A percentile compares a stretch with the other conserved stretches of the same genome.
These are phyloP conservation scores for Salicornia ramosissima DNA, from an alignment of 148 eudicot genomes.

Conservation along the genomic window DNA sequence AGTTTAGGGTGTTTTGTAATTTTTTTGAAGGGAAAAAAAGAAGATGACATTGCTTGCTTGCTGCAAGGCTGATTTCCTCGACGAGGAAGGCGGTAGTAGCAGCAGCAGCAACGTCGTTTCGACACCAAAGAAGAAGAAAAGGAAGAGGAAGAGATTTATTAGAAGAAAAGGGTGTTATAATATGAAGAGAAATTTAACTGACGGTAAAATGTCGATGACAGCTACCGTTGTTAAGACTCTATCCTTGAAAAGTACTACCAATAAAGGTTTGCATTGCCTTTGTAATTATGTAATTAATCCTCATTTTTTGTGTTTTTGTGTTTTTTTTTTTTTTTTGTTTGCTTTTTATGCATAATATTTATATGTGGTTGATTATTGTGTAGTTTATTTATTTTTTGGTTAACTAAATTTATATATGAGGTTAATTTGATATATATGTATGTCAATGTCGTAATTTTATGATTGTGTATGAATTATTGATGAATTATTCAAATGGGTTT, in stretches of 20 bases:
- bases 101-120: constrained; percentile 14
- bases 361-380: too few relatives aligned
- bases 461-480: too few relatives aligned
- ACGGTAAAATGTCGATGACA: constrained; percentile 36
- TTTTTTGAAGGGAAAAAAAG: constrained; percentile 16
- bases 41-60: constrained; percentile 40
- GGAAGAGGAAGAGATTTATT: background rate
- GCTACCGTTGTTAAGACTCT: constrained; percentile 45
- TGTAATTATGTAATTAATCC: background rate
- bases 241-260: constrained; percentile 30
- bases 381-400: too few relatives aligned
- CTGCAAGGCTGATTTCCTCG: constrained; percentile 40
- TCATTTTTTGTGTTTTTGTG: background rate
- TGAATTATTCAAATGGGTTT: too few relatives aligned
- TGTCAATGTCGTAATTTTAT: too few relatives aligned
- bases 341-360: too few relatives aligned
- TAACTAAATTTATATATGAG: too few relatives aligned
- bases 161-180: background rate
- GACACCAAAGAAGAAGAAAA: constrained; percentile 22
- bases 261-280: constrained; percentile 21
- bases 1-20: constrained; percentile 4
- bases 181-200: constrained; percentile 3
- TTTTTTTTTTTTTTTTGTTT: background rate
- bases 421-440: too few relatives aligned
- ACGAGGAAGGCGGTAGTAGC: constrained; percentile 23